Percentiles rank a stretch among this genome's conserved stretches.
Evolutionary conservation across 2,329 filamentous ascomycete species (phyloP).

Genomic region (Microcyclospora tardicrescens): DNA sequence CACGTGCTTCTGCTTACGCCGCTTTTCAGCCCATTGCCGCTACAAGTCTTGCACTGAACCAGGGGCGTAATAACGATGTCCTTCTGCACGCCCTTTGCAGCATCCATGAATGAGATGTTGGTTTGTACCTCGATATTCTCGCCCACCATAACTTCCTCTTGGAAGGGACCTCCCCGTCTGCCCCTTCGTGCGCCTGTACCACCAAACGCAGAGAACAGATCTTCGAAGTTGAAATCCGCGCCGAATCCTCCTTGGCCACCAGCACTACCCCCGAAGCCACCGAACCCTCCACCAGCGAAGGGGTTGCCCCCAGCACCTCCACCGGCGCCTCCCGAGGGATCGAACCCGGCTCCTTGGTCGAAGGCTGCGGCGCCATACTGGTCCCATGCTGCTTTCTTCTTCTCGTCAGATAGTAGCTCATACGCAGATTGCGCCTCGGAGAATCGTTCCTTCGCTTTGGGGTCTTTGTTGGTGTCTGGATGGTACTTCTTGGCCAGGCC

Average conservation of each 20-base stretch:
- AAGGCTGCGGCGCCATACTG: constrained; percentile 74
- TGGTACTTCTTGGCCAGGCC: constrained; percentile 95
- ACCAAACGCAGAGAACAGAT: constrained; percentile 80
- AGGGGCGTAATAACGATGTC: constrained; percentile 78
- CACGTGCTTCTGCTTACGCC: constrained; percentile 64
- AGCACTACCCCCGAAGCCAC: constrained; percentile 49
- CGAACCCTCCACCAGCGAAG: constrained; percentile 45
- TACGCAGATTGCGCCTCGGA: constrained; percentile 87
- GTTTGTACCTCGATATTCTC: constrained; percentile 93
- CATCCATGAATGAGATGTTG: constrained; percentile 89
- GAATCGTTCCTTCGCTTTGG: constrained; percentile 88
- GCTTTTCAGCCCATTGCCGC: constrained; percentile 70
- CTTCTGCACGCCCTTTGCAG: constrained; percentile 79
- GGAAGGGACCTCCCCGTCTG: constrained; percentile 52
- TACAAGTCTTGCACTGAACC: constrained; percentile 68
- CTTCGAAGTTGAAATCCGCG: constrained; percentile 86
- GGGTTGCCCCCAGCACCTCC: constrained; percentile 49
- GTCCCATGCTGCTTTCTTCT: constrained; percentile 88
- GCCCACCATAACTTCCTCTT: constrained; percentile 68
- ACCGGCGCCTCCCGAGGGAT: constrained; percentile 52
- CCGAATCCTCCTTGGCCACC: constrained; percentile 15
- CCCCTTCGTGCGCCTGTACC: constrained; percentile 36
- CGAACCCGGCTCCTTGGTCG: constrained; percentile 53
- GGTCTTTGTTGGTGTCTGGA: constrained; percentile 94
- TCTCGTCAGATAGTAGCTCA: constrained; percentile 79